phyloP scores from a whole-genome alignment of 495 filamentous ascomycete genomes.

The Trichoderma asperelloides region DNA sequence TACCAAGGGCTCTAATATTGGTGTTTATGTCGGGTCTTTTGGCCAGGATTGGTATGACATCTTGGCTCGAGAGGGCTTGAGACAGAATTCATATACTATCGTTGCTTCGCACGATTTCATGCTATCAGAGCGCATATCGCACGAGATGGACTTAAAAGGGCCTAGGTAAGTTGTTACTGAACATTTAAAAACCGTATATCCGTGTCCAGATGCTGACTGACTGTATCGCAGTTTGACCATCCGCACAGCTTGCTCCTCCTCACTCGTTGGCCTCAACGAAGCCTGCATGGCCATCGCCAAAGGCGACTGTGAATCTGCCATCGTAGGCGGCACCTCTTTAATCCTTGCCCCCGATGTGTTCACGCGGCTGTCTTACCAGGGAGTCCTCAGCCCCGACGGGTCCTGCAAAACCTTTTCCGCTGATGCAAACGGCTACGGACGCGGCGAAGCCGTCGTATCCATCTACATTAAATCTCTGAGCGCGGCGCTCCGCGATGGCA shows the following conservation, averaged over 20 bases:
- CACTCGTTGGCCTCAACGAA: constrained; percentile 34
- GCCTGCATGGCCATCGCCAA: constrained; percentile 27
- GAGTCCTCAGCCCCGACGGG: constrained; percentile 30
- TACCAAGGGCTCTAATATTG: constrained; percentile 17
- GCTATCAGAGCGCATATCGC: constrained; percentile 25
- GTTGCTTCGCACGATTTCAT: constrained; percentile 27
- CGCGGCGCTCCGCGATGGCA: constrained; percentile 36
- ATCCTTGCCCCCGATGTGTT: no score
- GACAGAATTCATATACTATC: no score
- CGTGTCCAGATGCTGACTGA: constrained; percentile 23
- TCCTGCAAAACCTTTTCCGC: constrained; percentile 34
- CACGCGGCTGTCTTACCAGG: no score
- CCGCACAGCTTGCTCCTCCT: constrained; percentile 36
- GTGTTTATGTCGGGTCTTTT: no score
- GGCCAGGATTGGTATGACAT: no score
- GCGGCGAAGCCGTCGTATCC: constrained; percentile 24
- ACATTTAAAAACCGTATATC: no score
- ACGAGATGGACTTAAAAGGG: constrained; percentile 27
- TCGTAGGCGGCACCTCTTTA: no score
- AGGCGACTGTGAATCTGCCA: neutral
- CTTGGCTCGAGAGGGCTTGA: constrained; percentile 14
- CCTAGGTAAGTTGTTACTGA: constrained; percentile 43
- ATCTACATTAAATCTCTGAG: constrained; percentile 37
- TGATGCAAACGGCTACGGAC: constrained; percentile 23
- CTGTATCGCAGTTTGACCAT: constrained; percentile 27